phyloP scores from a whole-genome alignment of 108 stramenopile species.

The Nitzschia sp. region DNA sequence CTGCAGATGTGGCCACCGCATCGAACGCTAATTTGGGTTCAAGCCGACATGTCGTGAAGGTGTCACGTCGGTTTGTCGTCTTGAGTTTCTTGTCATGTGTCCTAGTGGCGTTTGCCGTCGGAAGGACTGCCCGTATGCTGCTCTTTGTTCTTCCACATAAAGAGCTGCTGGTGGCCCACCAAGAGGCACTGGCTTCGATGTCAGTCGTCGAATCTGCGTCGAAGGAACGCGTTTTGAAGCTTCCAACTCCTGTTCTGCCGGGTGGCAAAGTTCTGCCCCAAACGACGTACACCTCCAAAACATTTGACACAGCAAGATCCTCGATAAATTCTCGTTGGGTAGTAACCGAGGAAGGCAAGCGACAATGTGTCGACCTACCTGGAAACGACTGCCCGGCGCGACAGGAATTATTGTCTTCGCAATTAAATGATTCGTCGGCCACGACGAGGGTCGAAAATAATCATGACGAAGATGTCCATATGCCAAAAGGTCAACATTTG shows the following conservation, averaged over 20 bases:
- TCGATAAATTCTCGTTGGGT: constrained; percentile 29
- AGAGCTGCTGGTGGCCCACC: not conserved
- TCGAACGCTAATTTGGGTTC: no score
- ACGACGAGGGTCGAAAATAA: not conserved
- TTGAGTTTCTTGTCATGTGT: constrained; percentile 36
- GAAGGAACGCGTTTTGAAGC: not conserved
- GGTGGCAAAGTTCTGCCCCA: constrained; percentile 55
- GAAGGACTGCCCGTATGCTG: constrained; percentile 49
- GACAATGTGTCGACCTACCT: constrained; percentile 16
- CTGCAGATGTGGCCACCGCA: no score
- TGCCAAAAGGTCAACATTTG: constrained; percentile 79
- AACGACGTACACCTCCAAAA: constrained; percentile 69
- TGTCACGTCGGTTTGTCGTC: constrained; percentile 42
- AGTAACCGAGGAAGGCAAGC: constrained; percentile 27
- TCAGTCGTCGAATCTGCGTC: not conserved
- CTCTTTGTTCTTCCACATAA: constrained; percentile 31
- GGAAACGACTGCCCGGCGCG: constrained; percentile 7
- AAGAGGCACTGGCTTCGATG: not conserved
- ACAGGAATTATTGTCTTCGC: not conserved
- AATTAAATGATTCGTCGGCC: not conserved
- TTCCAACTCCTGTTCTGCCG: constrained; percentile 49
- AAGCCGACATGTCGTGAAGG: no score
- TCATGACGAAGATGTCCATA: constrained; percentile 49
- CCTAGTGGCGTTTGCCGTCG: constrained; percentile 52
- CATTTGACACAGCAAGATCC: constrained; percentile 43